Evolutionary conservation across 2,329 filamentous ascomycete species (phyloP).

Genomic region (Cercospora nicotianae): DNA sequence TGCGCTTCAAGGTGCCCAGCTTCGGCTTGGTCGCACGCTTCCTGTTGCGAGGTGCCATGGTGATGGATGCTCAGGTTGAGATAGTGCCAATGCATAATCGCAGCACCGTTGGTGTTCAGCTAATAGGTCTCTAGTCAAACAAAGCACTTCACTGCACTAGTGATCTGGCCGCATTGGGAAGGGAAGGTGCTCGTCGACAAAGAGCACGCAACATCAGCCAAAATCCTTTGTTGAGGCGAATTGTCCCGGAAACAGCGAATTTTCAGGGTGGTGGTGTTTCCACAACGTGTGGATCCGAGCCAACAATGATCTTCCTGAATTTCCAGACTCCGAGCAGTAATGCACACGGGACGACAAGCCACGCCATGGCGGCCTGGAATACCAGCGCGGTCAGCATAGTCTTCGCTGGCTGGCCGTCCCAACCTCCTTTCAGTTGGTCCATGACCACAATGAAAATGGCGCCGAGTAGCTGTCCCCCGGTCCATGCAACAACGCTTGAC

Average conservation of each 20-base stretch:
- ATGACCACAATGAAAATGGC: slow-evolving; percentile 81
- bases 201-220: not conserved
- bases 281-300: not conserved
- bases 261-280: not conserved
- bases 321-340: slow-evolving; percentile 25
- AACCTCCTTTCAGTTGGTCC: slow-evolving; percentile 64
- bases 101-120: not conserved
- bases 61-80: not conserved
- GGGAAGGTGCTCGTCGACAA: not conserved
- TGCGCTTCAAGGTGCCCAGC: not conserved
- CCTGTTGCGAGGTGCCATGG: not conserved
- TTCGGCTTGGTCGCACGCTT: not conserved
- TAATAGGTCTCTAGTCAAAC: not conserved
- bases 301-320: slow-evolving; percentile 36
- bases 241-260: not conserved
- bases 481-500: slow-evolving; percentile 80
- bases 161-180: not conserved
- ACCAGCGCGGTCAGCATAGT: slow-evolving; percentile 76
- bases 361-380: slow-evolving; percentile 72
- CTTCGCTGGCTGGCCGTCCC: slow-evolving; percentile 37
- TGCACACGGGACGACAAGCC: slow-evolving; percentile 58
- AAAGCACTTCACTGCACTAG: not conserved
- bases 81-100: not conserved
- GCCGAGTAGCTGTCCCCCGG: slow-evolving; percentile 80
- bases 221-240: not conserved